Base-by-base conservation (phyloP, 352 stramenopile species). In the Pythium brassicae region DNA sequence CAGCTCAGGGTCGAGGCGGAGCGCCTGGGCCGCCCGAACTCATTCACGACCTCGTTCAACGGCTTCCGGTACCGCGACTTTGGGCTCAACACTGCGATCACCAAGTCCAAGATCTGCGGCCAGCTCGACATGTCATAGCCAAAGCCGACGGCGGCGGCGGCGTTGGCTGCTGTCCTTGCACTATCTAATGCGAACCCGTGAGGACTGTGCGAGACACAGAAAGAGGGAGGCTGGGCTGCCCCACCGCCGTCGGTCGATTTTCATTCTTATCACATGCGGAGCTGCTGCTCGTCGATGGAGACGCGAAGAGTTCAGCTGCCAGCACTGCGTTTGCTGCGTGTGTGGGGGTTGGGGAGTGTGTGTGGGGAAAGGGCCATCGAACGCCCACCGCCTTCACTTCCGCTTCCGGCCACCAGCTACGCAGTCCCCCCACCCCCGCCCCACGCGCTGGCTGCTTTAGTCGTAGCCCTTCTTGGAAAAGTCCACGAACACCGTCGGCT, bases 381-480 rank as follows among this genome's bases (percentile, higher is more conserved):
- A 14, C 32, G 5, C 8, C 32, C 32, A 37, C 32, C 32, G 32
- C 14, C 32, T 37, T 37, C 32, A 11, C 32, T 37, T 37, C n/a
- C 32, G 32, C 32, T 37, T 37, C 32, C 14, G 32, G 32, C 32
- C 14, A 37, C 8, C 32, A 9, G n/a, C n/a, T n/a, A n/a, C n/a
- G n/a, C n/a, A n/a, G n/a, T n/a, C n/a, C n/a, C 32, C 32, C 9
- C 37, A 20, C 37, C 6, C 37, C 37, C 37, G 15, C 14, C 17
- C 17, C 14, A 43, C 14, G 6, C 19, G 17, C 37, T 43, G 14
- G 19, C 20, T 20, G 27, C 61, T 75, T 37, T 90, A 95, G 61
- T 95, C 74, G 68, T 92, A 90, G 52, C 71, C 71, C 79, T 95
- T 95, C 76, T 89, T 93, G 62, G 77, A 86, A 44, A 91, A 92